Base-by-base conservation (phyloP, 2,329 filamentous ascomycete genomes). In the Aspergillus ochraceoroseus region DNA sequence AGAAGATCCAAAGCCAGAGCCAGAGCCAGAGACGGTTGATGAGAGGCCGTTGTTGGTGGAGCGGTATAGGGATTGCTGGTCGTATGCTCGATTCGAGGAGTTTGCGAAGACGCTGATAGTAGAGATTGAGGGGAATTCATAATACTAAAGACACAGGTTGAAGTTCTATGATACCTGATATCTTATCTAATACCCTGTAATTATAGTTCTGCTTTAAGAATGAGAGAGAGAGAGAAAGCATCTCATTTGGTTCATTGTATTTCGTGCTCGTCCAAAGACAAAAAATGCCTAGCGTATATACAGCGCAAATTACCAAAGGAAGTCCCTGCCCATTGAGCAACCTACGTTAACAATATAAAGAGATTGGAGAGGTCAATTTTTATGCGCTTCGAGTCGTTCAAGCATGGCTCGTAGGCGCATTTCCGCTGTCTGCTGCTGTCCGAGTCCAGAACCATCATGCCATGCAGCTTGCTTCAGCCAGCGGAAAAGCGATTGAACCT, bases 61-160 rank as follows among this genome's bases (percentile, higher is more conserved):
- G 26, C 62, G 57, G 49, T 71, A 71, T 53, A 54, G 54, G 43
- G 67, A 65, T 30, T 67, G 66, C 48, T 68, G 65, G 63, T 68
- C 68, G 8, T 61, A 63, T 52, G 42, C 56, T 15, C 59, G 64
- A 8, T 70, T 71, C 52, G 64, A 68, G 36, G 61, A 46, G 15
- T 68, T 71, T 54, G 61, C 66, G 19, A 61, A 55, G 43, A 56
- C 52, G 7, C 43, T 70, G 28, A 47, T 63, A 35, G 36, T 42
- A 7, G 47, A 47, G 25, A 55, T 63, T 39, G 55, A 59, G 44
- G 53, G 49, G 38, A 22, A 22, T 22, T 22, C n/a, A n/a, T 53
- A 46, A 23, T 8, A 6, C 7, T 18, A 26, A 2, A 22, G 20
- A 5, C 5, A 22, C 5, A 22, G 20, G 20, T 5, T 5, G 5